These are phyloP conservation scores for Phialemoniopsis sp. DNA, from an alignment of 2,329 filamentous ascomycete genomes.

Conservation along the genomic window DNA sequence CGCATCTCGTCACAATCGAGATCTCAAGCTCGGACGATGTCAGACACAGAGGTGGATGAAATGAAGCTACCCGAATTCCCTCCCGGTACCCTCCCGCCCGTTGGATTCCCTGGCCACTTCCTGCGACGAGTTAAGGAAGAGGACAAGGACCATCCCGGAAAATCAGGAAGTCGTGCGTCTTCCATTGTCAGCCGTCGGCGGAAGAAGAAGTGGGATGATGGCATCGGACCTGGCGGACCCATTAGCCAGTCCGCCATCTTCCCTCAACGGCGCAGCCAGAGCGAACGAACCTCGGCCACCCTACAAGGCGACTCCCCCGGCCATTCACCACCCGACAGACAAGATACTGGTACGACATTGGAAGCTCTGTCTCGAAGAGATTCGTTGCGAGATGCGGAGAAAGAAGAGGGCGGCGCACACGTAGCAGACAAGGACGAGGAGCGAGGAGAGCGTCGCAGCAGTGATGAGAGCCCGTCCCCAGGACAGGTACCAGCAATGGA, in stretches of 20 bases:
- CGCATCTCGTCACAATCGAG: conserved; percentile 63
- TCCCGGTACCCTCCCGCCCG: conserved; percentile 67
- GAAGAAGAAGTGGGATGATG: conserved; percentile 66
- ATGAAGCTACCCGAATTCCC: conserved; percentile 57
- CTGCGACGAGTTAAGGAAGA: conserved; percentile 81
- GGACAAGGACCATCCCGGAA: conserved; percentile 50
- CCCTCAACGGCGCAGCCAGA: conserved; percentile 46
- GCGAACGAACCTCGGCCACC: conserved; percentile 11
- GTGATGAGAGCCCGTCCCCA: too few species aligned
- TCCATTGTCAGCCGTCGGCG: conserved; percentile 58
- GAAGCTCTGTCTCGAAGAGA: conserved; percentile 6
- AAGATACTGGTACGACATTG: conserved; percentile 13
- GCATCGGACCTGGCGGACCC: conserved; percentile 77
- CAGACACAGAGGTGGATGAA: conserved; percentile 68
- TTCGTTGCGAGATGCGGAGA: conserved; percentile 3
- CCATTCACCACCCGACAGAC: conserved; percentile 11
- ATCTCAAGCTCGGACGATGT: conserved; percentile 82
- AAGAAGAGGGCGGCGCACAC: neutral
- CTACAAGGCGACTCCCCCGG: conserved; percentile 9
- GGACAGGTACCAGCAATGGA: conserved; percentile 40
- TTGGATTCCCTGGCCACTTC: conserved; percentile 71
- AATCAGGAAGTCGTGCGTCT: conserved; percentile 53
- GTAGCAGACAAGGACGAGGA: neutral
- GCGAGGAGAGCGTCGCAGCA: neutral
- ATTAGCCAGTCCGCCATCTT: conserved; percentile 87